Evolutionary conservation across 768 basidiomycete species (phyloP).

Genomic region (Calocybe gangraenosa): DNA sequence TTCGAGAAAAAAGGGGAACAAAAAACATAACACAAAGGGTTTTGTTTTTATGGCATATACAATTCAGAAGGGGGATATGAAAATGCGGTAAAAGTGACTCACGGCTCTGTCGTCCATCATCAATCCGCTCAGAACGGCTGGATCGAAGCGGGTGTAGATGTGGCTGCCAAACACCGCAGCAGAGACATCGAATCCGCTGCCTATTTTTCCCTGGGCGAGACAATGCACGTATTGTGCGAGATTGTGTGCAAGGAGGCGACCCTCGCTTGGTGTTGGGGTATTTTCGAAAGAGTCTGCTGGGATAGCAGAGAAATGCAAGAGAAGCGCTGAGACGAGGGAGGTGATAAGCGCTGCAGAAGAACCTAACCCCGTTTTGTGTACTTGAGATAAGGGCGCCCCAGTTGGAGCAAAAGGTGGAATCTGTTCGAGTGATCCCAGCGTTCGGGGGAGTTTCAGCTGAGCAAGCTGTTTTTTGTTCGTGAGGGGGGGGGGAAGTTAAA

Average conservation of each 20-base stretch:
- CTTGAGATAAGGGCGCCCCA: slow-evolving; percentile 63
- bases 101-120: slow-evolving; percentile 52
- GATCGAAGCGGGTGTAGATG: slow-evolving; percentile 84
- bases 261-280: slow-evolving; percentile 30
- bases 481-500: too few species aligned
- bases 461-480: slow-evolving; percentile 48
- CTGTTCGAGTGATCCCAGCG: slow-evolving; percentile 55
- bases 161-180: slow-evolving; percentile 95
- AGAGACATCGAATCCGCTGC: slow-evolving; percentile 95
- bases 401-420: slow-evolving; percentile 78
- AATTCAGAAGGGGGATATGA: too few species aligned
- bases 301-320: slow-evolving; percentile 71
- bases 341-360: slow-evolving; percentile 97
- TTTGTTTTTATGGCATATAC: too few species aligned
- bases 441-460: slow-evolving; percentile 54
- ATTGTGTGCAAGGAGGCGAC: slow-evolving; percentile 76
- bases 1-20: too few species aligned
- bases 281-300: slow-evolving; percentile 42
- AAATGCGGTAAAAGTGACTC: slow-evolving; percentile 17
- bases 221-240: slow-evolving; percentile 94
- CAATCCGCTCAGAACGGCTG: slow-evolving; percentile 58
- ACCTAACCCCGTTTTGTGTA: slow-evolving; percentile 98
- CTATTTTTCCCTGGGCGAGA: slow-evolving; percentile 95
- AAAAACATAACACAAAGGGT: too few species aligned
- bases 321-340: slow-evolving; percentile 82